These are phyloP conservation scores for Nectriaceae sp. DNA, from an alignment of 2,329 filamentous ascomycete genomes.

Conservation along the genomic window DNA sequence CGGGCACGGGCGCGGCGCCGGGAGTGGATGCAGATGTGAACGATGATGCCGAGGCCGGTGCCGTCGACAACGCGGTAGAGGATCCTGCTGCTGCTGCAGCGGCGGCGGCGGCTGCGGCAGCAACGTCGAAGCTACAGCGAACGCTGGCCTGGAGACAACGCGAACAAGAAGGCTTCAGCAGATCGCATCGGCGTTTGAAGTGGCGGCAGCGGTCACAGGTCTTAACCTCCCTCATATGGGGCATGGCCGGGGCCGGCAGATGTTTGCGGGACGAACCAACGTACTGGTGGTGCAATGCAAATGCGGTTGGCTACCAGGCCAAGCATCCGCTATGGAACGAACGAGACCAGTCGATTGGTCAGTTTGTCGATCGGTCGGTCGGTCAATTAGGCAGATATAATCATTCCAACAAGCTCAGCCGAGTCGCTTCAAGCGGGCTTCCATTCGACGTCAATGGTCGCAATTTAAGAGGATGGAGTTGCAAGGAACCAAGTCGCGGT, in stretches of 20 bases:
- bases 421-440: too few relatives aligned
- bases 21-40: slow-evolving; percentile 4
- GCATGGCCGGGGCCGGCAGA: slow-evolving; percentile 19
- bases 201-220: slow-evolving; percentile 39
- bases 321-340: too few relatives aligned
- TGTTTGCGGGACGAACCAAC: not conserved
- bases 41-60: not conserved
- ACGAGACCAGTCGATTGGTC: too few relatives aligned
- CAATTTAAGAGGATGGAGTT: too few relatives aligned
- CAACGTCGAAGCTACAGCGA: slow-evolving; percentile 34
- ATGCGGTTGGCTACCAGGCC: too few relatives aligned
- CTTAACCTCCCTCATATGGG: slow-evolving; percentile 37
- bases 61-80: slow-evolving; percentile 16
- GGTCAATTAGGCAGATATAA: too few relatives aligned
- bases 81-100: slow-evolving; percentile 9
- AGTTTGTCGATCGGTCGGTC: too few relatives aligned
- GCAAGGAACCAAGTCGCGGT: too few relatives aligned
- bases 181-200: slow-evolving; percentile 39
- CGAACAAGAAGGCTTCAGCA: slow-evolving; percentile 36
- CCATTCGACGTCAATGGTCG: too few relatives aligned
- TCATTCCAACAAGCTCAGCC: too few relatives aligned
- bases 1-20: slow-evolving; percentile 7
- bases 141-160: slow-evolving; percentile 36
- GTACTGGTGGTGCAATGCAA: too few relatives aligned
- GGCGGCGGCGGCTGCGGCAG: slow-evolving; percentile 14